These are phyloP conservation scores for Pyrrhoderma noxium DNA, from an alignment of 1,284 basidiomycete species.

Conservation along the genomic window DNA sequence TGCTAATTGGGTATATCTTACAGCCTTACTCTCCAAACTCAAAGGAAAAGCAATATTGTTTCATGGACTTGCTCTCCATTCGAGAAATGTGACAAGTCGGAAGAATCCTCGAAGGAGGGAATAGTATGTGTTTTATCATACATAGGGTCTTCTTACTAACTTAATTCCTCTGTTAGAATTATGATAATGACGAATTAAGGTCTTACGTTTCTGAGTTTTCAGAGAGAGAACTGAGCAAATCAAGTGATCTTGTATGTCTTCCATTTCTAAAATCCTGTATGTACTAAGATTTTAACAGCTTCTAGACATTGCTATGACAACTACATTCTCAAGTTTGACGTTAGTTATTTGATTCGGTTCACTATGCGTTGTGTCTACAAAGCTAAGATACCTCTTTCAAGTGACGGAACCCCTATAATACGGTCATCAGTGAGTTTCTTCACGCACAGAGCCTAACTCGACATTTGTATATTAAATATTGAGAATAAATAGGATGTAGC, in stretches of 20 bases:
- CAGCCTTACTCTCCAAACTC: conserved; percentile 11
- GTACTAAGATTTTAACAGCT: conserved; percentile 6
- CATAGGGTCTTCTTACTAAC: not conserved
- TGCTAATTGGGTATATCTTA: not conserved
- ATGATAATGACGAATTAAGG: conserved; percentile 7
- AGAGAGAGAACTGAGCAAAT: too few relatives aligned
- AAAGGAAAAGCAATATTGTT: conserved; percentile 13
- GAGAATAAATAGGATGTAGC: conserved; percentile 6
- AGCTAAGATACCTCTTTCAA: not conserved
- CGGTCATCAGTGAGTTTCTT: conserved; percentile 15
- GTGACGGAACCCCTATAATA: conserved; percentile 16
- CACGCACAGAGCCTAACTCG: too few relatives aligned
- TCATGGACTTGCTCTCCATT: conserved; percentile 14
- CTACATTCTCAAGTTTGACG: conserved; percentile 17
- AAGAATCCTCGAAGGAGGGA: not conserved
- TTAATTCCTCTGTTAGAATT: not conserved
- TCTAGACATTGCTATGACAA: conserved; percentile 18
- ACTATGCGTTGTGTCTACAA: not conserved
- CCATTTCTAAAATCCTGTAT: not conserved
- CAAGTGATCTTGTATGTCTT: conserved; percentile 14
- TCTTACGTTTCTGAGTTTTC: conserved; percentile 12
- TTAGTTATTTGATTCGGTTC: not conserved
- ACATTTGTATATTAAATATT: not conserved
- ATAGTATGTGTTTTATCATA: not conserved
- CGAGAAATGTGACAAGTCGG: not conserved